Base-by-base conservation (phyloP, 164 flowering plant genomes). In the Pachysandra terminalis region DNA sequence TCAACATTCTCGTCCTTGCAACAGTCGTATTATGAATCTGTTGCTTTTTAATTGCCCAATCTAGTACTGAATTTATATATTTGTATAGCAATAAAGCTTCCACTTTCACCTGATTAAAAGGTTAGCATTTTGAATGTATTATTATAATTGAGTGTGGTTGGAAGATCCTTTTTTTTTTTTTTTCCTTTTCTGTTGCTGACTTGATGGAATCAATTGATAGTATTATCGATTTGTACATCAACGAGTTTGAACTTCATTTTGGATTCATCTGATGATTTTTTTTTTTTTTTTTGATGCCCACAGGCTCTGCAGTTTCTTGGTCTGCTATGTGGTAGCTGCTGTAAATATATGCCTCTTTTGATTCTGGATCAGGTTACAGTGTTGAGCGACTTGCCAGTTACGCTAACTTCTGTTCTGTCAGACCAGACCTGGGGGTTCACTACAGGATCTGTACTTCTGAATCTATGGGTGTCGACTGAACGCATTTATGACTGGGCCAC, bases 251-350 rank as follows among this genome's bases (percentile, higher is more conserved):
- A 27, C 9, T 15, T 15, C 59, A 10, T 26, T 37, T 5, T 19
- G 48, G 49, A 56, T 41, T 16, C n/a, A 26, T 61, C 5, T 45
- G 27, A 14, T 68, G 7, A 26, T 26, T 17, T 62, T 54, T 23
- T 28, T 23, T 27, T 24, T 71, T 59, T 25, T 45, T 48, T 48
- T 68, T 26, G 45, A 74, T n/a, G 55, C 32, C 9, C 5, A 49
- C 87, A 95, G 99, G 91, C 87, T 32, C 68, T 95, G 74, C 88
- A 75, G 64, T 90, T 95, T 80, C 27, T 90, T 15, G 98, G 91
- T 56, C 80, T 93, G 62, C 74, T 95, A 71, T 79, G 85, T 14
- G 85, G 96, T 53, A 82, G 92, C 84, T 81, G 74, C 75, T 84
- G 90, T 73, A 83, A 79, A 70, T 95, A 90, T 62, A 88, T 88